These are phyloP conservation scores for Arabidopsis lyrata DNA, from an alignment of 441 rosid genomes.

Conservation along the genomic window DNA sequence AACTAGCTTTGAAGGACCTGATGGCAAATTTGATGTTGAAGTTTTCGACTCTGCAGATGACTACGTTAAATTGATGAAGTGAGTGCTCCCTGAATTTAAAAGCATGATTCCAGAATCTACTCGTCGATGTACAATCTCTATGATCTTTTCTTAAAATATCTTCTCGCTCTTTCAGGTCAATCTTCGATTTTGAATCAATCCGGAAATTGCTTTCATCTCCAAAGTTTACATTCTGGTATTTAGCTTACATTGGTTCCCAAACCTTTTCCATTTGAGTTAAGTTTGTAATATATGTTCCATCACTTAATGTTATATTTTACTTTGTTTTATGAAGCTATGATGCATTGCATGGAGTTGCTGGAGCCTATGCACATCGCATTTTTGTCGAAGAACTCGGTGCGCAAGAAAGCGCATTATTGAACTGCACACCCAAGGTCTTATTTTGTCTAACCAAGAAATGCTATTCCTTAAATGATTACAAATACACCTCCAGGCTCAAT, in stretches of 20 bases:
- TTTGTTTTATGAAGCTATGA: conserved; percentile 66
- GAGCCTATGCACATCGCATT: conserved; percentile 88
- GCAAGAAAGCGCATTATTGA: conserved; percentile 78
- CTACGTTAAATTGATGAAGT: conserved; percentile 95
- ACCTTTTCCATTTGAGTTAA: conserved; percentile 22
- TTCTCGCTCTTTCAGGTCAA: conserved; percentile 56
- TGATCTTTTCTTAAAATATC: conserved; percentile 5
- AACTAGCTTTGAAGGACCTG: conserved; percentile 78
- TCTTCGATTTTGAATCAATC: conserved; percentile 85
- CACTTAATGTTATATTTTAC: conserved; percentile 9
- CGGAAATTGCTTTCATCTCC: conserved; percentile 83
- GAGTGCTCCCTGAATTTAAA: conserved; percentile 44
- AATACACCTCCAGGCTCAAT: conserved; percentile 22
- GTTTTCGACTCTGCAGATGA: conserved; percentile 94
- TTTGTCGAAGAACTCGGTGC: conserved; percentile 98
- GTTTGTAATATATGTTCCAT: background rate
- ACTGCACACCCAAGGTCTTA: conserved; percentile 89
- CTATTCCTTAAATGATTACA: background rate
- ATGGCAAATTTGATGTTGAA: conserved; percentile 88
- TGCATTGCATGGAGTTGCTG: conserved; percentile 97
- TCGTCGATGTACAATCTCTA: conserved; percentile 13
- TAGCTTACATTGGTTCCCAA: conserved; percentile 32
- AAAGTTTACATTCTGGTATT: conserved; percentile 89
- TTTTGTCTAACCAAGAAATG: conserved; percentile 12
- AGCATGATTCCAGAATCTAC: conserved; percentile 1